phyloP scores from a whole-genome alignment of 2,329 filamentous ascomycete species.

The Calonectria crousiana region DNA sequence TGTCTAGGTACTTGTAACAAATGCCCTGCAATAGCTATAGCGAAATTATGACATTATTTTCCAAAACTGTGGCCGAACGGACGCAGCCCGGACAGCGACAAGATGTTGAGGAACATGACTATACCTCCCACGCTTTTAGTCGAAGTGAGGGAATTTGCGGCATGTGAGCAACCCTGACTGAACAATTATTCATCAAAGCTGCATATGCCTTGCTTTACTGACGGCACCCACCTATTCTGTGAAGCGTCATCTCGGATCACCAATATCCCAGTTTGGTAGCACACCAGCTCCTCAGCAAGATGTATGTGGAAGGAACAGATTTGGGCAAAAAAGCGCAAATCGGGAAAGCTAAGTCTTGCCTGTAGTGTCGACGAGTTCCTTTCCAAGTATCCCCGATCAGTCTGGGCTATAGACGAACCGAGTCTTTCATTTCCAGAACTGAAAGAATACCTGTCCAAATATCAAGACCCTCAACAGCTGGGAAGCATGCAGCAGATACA shows the following conservation, averaged over 20 bases:
- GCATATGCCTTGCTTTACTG: too few species aligned
- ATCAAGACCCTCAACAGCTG: conserved; percentile 89
- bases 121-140: conserved; percentile 83
- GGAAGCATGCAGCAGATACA: conserved; percentile 96
- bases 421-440: conserved; percentile 77
- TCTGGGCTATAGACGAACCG: conserved; percentile 70
- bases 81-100: conserved; percentile 83
- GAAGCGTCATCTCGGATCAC: conserved; percentile 76
- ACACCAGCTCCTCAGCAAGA: conserved; percentile 86
- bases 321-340: too few species aligned
- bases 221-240: neutral
- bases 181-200: too few species aligned
- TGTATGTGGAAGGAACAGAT: conserved; percentile 49
- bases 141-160: conserved; percentile 80
- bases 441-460: conserved; percentile 78
- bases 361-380: conserved; percentile 82
- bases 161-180: conserved; percentile 52
- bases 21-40: conserved; percentile 52
- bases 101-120: conserved; percentile 85
- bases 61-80: conserved; percentile 87
- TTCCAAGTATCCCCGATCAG: conserved; percentile 76
- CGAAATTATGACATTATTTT: conserved; percentile 85
- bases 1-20: conserved; percentile 7
- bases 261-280: conserved; percentile 83
- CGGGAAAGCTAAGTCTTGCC: neutral